Conservation (phyloP, 1,284 basidiomycete genomes). For the Sphagnurus paluster region DNA sequence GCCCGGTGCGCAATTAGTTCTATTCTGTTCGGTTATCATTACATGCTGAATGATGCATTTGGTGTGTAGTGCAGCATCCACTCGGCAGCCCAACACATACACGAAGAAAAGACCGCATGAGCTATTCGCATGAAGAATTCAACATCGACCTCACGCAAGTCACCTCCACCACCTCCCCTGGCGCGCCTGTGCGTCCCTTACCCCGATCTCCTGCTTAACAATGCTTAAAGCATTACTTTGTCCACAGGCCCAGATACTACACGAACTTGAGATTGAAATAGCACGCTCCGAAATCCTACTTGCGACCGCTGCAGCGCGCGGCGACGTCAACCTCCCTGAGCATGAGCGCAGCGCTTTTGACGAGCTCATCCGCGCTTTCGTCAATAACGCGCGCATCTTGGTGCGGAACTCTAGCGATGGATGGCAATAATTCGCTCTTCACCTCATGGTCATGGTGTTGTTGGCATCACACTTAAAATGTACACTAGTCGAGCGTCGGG, state of each 20-base stretch:
- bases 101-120: slow-evolving; percentile 88
- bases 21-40: slow-evolving; percentile 1
- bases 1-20: slow-evolving; percentile 47
- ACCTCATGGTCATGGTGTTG: too few relatives aligned
- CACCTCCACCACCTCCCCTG: slow-evolving; percentile 47
- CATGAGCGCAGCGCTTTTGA: slow-evolving; percentile 73
- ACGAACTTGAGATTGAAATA: slow-evolving; percentile 76
- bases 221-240: not conserved
- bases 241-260: slow-evolving; percentile 56
- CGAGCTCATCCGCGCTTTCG: slow-evolving; percentile 79
- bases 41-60: not conserved
- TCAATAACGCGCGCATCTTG: slow-evolving; percentile 76
- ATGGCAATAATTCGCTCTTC: slow-evolving; percentile 22
- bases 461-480: not conserved
- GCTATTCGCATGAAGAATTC: slow-evolving; percentile 92
- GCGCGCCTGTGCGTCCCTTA: slow-evolving; percentile 40
- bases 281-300: slow-evolving; percentile 61
- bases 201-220: slow-evolving; percentile 2
- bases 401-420: slow-evolving; percentile 57
- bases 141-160: slow-evolving; percentile 95
- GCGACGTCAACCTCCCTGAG: slow-evolving; percentile 55
- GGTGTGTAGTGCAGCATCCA: slow-evolving; percentile 53
- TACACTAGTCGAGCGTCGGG: not conserved
- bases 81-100: slow-evolving; percentile 56
- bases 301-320: slow-evolving; percentile 56